Evolutionary conservation across 768 basidiomycete genomes (phyloP), one percentile per base, ranked within the genome.

Genomic region (Tylopilus sp.): DNA sequence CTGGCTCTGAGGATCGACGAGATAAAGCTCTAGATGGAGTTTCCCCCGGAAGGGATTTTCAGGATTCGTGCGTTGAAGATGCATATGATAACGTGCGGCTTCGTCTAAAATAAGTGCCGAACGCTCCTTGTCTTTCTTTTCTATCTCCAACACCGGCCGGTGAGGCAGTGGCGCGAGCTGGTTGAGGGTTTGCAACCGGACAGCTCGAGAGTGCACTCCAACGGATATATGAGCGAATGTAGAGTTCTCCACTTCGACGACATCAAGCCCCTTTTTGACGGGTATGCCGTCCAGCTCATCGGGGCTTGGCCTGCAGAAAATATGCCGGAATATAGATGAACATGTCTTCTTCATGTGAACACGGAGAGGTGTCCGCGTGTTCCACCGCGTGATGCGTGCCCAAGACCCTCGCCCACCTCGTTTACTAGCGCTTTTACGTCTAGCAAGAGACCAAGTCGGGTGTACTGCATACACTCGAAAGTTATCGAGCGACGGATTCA

Each of bases 41-140:
- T 74, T 64, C 46, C 75, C 70, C 51, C 66, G 70, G 44, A 82
- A 66, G 0, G 80, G 79, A 20, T 69, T 70, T 13, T 71, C 62
- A 2, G 74, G 73, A 40, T 84, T 83, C 43, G 66, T 74, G 39
- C 77, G 73, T 54, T 77, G 71, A 10, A 84, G 74, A 62, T 84
- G 81, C 45, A 79, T 74, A 51, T 82, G 75, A 65, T 83, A 84
- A 30, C 74, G 76, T 7, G 82, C 80, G 6, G 81, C 82, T 42
- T 79, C 79, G 50, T 80, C 75, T 22, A 83, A 67, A 28, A 81
- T 68, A 52, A 79, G 73, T 20, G 61, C 60, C 20, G 68, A 62
- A 48, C 66, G 62, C 51, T 56, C 65, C 54, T 64, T 68, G 33
- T 71, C 68, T 43, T 53, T 66, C 23, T 69, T 67, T 35, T 69